Evolutionary conservation across 78 protist species (phyloP).

Genomic region (Corallochytrium limacisporum): DNA sequence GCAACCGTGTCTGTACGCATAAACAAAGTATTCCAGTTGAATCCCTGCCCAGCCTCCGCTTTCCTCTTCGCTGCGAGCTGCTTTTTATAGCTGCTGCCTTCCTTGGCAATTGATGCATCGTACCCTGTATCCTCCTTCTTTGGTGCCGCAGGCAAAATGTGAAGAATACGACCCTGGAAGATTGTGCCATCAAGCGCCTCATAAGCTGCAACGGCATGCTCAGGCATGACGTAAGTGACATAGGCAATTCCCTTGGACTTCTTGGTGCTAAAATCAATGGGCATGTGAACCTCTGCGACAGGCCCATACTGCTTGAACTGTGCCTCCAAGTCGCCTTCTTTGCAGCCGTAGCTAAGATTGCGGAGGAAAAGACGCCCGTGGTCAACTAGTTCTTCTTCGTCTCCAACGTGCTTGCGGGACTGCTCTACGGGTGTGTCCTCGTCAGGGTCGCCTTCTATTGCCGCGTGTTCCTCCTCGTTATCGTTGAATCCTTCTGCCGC

Average conservation of each 20-base stretch:
- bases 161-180: constrained; percentile 68
- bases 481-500: background rate
- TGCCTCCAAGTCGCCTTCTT: constrained; percentile 47
- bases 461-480: constrained; percentile 7
- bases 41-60: constrained; percentile 14
- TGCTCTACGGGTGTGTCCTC: background rate
- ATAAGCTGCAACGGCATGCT: constrained; percentile 56
- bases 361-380: constrained; percentile 52
- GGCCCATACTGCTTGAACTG: constrained; percentile 32
- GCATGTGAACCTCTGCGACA: constrained; percentile 58
- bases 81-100: constrained; percentile 21
- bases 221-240: constrained; percentile 49
- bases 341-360: constrained; percentile 48
- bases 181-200: constrained; percentile 2
- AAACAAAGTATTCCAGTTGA: constrained; percentile 83
- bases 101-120: background rate
- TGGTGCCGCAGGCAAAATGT: constrained; percentile 56
- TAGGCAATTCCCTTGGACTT: constrained; percentile 69
- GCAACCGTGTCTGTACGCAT: constrained; percentile 74
- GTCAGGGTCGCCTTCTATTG: background rate
- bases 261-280: constrained; percentile 53
- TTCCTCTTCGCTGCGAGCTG: constrained; percentile 21
- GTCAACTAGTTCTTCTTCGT: background rate
- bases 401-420: background rate
- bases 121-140: constrained; percentile 1